Evolutionary conservation across 331 rosid genomes (phyloP).

Genomic region (Spiraea crenata): DNA sequence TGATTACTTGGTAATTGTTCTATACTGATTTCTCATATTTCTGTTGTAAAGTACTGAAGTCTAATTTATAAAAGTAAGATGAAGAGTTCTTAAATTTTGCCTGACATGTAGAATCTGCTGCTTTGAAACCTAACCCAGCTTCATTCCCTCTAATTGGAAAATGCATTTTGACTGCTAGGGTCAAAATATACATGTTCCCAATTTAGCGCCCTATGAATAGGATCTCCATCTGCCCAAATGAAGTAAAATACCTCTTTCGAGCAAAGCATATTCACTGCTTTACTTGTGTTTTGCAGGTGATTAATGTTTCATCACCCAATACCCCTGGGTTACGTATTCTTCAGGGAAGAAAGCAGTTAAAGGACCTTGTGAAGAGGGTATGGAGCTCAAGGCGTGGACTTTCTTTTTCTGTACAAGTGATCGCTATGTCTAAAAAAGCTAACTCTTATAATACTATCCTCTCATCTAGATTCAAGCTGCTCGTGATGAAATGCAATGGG

Average conservation of each 20-base stretch:
- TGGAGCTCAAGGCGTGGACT: conserved; percentile 20
- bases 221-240: too few species aligned
- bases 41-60: not conserved
- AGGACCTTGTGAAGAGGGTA: conserved; percentile 96
- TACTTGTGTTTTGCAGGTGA: conserved; percentile 47
- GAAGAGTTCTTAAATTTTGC: not conserved
- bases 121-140: not conserved
- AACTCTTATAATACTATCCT: conserved; percentile 23
- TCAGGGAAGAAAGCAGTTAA: conserved; percentile 96
- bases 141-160: not conserved
- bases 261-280: too few species aligned
- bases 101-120: not conserved
- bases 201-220: not conserved
- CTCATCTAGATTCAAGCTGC: conserved; percentile 84
- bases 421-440: not conserved
- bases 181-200: too few species aligned
- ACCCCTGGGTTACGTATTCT: conserved; percentile 98
- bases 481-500: conserved; percentile 99
- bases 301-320: conserved; percentile 99
- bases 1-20: conserved; percentile 75
- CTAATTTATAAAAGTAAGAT: not conserved
- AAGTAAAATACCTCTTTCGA: too few species aligned
- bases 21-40: conserved; percentile 1
- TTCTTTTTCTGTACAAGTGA: not conserved
- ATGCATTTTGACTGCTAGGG: not conserved